These are phyloP conservation scores for Vararia minispora DNA, from an alignment of 768 basidiomycete species.

Conservation along the genomic window DNA sequence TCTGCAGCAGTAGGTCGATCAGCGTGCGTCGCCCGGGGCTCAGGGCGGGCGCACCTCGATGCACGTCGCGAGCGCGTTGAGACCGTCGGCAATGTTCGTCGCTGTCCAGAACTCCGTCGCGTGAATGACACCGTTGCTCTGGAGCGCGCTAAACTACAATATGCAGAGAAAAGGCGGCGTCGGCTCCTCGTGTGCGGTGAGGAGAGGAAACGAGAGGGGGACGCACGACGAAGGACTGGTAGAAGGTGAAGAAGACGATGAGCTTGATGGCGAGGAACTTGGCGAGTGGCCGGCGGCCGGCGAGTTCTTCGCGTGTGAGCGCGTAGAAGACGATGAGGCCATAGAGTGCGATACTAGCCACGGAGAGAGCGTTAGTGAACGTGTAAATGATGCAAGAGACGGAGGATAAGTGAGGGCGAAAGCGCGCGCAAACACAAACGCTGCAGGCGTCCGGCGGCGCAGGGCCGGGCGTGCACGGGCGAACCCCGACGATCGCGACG, in stretches of 20 bases:
- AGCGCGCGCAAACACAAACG: too few relatives aligned
- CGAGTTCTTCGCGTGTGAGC: constrained; percentile 71
- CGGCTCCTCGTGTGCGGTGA: too few relatives aligned
- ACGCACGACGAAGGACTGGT: constrained; percentile 63
- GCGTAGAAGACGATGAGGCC: constrained; percentile 79
- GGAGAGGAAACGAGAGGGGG: background rate
- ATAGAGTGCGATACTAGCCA: constrained; percentile 81
- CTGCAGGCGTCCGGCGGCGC: too few relatives aligned
- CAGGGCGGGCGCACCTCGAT: constrained; percentile 47
- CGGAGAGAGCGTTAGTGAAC: background rate
- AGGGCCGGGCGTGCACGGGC: too few relatives aligned
- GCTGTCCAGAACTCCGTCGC: constrained; percentile 77
- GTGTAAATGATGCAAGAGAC: background rate
- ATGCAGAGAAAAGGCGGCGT: background rate
- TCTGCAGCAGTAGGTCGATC: constrained; percentile 29
- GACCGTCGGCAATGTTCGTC: constrained; percentile 75
- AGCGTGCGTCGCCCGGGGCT: background rate
- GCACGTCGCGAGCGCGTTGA: constrained; percentile 73
- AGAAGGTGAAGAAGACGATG: constrained; percentile 83
- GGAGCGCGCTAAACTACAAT: constrained; percentile 51
- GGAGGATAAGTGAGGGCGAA: background rate
- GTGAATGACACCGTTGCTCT: constrained; percentile 64
- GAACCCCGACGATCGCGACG: too few relatives aligned
- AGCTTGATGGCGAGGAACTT: constrained; percentile 86
- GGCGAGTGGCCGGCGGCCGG: constrained; percentile 60